Conservation (phyloP, 768 basidiomycete genomes). For the Termitomyces eurrhizus region DNA sequence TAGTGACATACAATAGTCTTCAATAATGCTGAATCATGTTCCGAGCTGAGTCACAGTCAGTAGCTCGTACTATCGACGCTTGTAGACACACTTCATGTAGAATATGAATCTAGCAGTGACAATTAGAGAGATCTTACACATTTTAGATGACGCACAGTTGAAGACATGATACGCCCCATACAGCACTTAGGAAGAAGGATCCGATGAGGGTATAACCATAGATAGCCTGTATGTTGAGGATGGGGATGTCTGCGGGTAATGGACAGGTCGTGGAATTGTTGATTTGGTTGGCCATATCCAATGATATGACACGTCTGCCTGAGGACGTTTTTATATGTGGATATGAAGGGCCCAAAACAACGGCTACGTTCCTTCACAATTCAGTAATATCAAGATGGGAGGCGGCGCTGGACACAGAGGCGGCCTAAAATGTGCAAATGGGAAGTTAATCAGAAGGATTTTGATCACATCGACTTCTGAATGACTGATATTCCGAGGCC, state of each 20-base stretch:
- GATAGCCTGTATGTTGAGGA: not conserved
- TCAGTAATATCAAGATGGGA: too few species aligned
- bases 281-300: not conserved
- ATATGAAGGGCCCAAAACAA: too few species aligned
- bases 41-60: not conserved
- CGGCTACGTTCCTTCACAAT: too few species aligned
- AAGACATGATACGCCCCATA: constrained; percentile 2
- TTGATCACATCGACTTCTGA: too few species aligned
- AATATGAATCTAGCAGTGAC: not conserved
- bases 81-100: not conserved
- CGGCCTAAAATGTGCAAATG: too few species aligned
- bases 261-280: not conserved
- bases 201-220: constrained; percentile 2
- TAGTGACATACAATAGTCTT: not conserved
- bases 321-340: not conserved
- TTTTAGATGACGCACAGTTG: not conserved
- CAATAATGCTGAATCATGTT: not conserved
- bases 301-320: not conserved
- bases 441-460: too few species aligned
- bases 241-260: not conserved
- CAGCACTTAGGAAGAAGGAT: not conserved
- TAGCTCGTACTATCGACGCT: not conserved
- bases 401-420: too few species aligned
- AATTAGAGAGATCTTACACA: not conserved
- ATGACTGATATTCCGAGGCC: too few species aligned